Conservation (phyloP, 2,329 filamentous ascomycete genomes). For the Gaeumannomyces tritici region DNA sequence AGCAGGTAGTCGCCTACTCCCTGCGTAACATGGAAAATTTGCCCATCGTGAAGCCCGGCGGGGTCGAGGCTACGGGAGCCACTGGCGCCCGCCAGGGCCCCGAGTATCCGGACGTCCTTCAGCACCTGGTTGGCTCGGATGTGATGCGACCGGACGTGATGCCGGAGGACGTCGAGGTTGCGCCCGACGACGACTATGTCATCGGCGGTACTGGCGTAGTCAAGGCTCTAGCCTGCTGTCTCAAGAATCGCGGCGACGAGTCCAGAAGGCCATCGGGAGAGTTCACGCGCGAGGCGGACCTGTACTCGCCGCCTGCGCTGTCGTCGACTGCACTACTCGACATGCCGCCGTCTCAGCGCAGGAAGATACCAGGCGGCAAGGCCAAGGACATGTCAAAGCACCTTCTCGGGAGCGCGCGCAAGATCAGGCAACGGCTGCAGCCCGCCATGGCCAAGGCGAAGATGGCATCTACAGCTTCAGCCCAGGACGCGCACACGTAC, state of each 20-base stretch:
- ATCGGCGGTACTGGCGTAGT: constrained; percentile 93
- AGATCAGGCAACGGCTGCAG: constrained; percentile 76
- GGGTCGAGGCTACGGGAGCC: constrained; percentile 17
- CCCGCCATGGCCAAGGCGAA: constrained; percentile 70
- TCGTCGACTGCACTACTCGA: neutral
- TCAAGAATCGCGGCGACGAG: constrained; percentile 69
- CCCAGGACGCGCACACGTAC: constrained; percentile 63
- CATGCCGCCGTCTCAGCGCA: constrained; percentile 20
- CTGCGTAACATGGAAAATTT: constrained; percentile 81
- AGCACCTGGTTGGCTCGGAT: constrained; percentile 74
- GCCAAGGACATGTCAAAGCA: constrained; percentile 93
- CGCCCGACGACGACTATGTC: constrained; percentile 88
- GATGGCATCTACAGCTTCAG: constrained; percentile 39
- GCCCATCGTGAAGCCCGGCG: constrained; percentile 40
- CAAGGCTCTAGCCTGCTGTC: constrained; percentile 82
- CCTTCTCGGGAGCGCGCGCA: constrained; percentile 75
- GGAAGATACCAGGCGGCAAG: constrained; percentile 34
- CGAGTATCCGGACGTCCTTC: constrained; percentile 70
- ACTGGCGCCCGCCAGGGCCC: constrained; percentile 20
- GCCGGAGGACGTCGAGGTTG: constrained; percentile 55
- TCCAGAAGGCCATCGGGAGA: constrained; percentile 43
- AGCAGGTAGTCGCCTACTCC: constrained; percentile 91
- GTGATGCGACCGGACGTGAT: constrained; percentile 34
- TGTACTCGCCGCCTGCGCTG: neutral
- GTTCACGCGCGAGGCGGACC: constrained; percentile 41